Evolutionary conservation across 257 asterid species (phyloP).

Genomic region (Gentiana macrophylla): DNA sequence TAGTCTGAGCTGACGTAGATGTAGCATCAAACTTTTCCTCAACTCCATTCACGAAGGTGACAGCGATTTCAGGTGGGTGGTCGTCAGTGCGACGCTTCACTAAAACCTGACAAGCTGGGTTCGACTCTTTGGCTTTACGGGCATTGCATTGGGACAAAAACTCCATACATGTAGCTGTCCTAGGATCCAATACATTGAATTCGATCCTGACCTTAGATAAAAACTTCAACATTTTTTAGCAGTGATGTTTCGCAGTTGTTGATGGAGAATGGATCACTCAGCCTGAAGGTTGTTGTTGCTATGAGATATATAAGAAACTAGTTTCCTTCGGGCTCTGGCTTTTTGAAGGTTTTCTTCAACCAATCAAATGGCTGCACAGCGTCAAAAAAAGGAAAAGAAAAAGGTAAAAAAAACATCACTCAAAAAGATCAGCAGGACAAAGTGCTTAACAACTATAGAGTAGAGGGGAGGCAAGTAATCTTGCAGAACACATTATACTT

Average conservation of each 20-base stretch:
- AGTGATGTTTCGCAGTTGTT: too few species aligned
- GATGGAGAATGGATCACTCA: too few species aligned
- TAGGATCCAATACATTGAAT: slow-evolving; percentile 86
- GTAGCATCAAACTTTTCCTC: slow-evolving; percentile 85
- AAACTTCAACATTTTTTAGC: slow-evolving; percentile 62
- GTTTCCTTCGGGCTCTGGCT: slow-evolving; percentile 48
- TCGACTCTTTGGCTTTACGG: slow-evolving; percentile 78
- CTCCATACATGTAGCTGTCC: slow-evolving; percentile 87
- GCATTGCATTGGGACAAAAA: slow-evolving; percentile 92
- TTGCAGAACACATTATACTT: too few species aligned
- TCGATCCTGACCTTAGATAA: slow-evolving; percentile 87
- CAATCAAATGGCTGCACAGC: slow-evolving; percentile 79
- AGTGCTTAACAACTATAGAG: too few species aligned
- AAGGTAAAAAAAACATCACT: too few species aligned
- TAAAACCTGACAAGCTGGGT: slow-evolving; percentile 75
- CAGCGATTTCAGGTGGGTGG: slow-evolving; percentile 75
- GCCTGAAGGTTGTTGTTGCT: too few species aligned
- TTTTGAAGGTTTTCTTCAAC: slow-evolving; percentile 79
- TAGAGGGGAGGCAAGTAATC: too few species aligned
- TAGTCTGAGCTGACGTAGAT: slow-evolving; percentile 67
- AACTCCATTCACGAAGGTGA: slow-evolving; percentile 79
- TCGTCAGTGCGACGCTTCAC: slow-evolving; percentile 96
- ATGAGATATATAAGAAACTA: slow-evolving; percentile 1
- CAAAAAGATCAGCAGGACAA: too few species aligned
- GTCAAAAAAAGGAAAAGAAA: too few species aligned